These are phyloP conservation scores for Volvox carteri DNA, from an alignment of 163 green algal species.

Conservation along the genomic window DNA sequence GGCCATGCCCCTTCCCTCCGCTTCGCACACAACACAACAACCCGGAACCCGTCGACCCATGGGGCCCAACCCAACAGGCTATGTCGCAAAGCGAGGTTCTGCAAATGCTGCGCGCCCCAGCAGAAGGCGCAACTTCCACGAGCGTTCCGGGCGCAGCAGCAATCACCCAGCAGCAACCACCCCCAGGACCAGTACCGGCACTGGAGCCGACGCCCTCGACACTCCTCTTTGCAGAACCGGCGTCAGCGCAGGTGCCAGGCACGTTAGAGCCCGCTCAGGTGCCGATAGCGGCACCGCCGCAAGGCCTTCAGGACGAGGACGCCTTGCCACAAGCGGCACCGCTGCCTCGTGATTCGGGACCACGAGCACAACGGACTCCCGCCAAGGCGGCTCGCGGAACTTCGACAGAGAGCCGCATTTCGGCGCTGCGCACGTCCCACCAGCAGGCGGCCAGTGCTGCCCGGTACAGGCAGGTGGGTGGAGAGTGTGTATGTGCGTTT, in stretches of 20 bases:
- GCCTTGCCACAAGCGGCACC: neutral
- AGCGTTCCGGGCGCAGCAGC: neutral
- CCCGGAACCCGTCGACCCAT: too few relatives aligned
- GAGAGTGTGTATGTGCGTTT: too few relatives aligned
- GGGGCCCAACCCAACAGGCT: constrained; percentile 5
- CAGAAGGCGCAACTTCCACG: neutral
- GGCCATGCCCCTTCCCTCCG: too few relatives aligned
- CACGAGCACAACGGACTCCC: neutral
- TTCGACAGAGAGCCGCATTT: neutral
- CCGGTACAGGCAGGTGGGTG: constrained; percentile 51
- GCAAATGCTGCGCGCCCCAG: constrained; percentile 12
- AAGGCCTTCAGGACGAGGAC: too few relatives aligned
- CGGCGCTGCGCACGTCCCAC: constrained; percentile 22
- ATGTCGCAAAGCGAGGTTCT: constrained; percentile 36
- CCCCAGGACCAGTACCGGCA: too few relatives aligned
- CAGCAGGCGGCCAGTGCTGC: constrained; percentile 21
- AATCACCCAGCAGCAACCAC: too few relatives aligned
- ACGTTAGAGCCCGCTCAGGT: too few relatives aligned
- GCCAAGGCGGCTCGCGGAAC: neutral
- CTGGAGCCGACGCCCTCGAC: neutral
- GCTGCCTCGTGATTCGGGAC: neutral
- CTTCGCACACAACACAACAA: too few relatives aligned
- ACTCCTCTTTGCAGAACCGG: neutral
- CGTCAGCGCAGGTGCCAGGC: neutral
- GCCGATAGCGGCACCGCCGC: too few relatives aligned